Evolutionary conservation across 2,329 filamentous ascomycete genomes (phyloP).

Genomic region (Fusarium camptoceras): DNA sequence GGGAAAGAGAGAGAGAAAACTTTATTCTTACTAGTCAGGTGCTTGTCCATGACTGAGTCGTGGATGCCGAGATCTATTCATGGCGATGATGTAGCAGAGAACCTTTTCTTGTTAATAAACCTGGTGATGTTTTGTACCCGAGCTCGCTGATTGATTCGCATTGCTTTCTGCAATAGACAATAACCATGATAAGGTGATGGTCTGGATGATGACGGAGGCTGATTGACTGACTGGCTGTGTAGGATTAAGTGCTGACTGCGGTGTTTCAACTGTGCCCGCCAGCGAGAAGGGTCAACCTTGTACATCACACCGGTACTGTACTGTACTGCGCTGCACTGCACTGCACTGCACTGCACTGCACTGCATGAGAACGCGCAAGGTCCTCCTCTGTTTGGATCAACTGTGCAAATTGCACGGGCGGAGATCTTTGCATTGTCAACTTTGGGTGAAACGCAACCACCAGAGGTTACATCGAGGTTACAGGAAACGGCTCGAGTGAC

Average conservation of each 20-base stretch:
- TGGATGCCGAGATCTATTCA: slow-evolving; percentile 10
- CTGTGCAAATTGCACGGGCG: slow-evolving; percentile 3
- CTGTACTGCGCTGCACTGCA: neutral
- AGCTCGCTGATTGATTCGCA: neutral
- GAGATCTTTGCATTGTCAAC: slow-evolving; percentile 17
- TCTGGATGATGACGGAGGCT: slow-evolving; percentile 22
- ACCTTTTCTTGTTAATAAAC: neutral
- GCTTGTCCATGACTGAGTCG: slow-evolving; percentile 17
- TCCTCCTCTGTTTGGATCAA: slow-evolving; percentile 5
- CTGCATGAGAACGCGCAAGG: neutral
- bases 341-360: neutral
- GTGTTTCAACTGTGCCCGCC: slow-evolving; percentile 31
- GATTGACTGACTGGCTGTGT: slow-evolving; percentile 4
- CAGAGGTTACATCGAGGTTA: slow-evolving; percentile 32
- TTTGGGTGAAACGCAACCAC: slow-evolving; percentile 28
- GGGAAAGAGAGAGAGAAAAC: slow-evolving; percentile 8
- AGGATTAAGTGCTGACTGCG: slow-evolving; percentile 45
- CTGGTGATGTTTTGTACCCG: slow-evolving; percentile 1
- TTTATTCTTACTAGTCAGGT: slow-evolving; percentile 21
- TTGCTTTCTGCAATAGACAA: slow-evolving; percentile 28
- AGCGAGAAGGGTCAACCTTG: slow-evolving; percentile 14
- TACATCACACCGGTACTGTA: slow-evolving; percentile 8
- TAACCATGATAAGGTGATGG: slow-evolving; percentile 5
- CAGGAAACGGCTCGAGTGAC: slow-evolving; percentile 43
- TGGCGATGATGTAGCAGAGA: neutral